phyloP scores from a whole-genome alignment of 2,329 filamentous ascomycete species.

The Geosmithia putterillii region DNA sequence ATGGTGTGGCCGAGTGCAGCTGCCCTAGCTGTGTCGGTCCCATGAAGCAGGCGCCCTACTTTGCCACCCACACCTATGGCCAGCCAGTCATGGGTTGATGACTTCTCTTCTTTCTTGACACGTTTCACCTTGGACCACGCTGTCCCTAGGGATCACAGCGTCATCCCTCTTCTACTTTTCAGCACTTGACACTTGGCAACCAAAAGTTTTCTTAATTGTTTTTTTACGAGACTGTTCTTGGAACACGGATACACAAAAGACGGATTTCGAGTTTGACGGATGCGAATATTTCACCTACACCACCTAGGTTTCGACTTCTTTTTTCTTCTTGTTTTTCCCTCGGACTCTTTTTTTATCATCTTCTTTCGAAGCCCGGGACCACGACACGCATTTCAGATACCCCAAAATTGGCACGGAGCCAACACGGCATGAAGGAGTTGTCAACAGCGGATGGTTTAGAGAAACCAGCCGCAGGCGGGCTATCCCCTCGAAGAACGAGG shows the following conservation, averaged over 20 bases:
- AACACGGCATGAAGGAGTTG: neutral
- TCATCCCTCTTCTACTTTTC: neutral
- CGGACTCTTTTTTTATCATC: slow-evolving; percentile 16
- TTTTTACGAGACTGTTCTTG: neutral
- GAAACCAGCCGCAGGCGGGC: neutral
- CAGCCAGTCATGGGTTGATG: slow-evolving; percentile 39
- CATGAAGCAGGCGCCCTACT: slow-evolving; percentile 34
- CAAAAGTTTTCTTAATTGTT: neutral
- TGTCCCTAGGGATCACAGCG: too few relatives aligned
- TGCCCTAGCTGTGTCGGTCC: slow-evolving; percentile 32
- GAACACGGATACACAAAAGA: slow-evolving; percentile 13
- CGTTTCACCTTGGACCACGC: neutral
- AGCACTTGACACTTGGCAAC: slow-evolving; percentile 6
- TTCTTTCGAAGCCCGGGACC: slow-evolving; percentile 13
- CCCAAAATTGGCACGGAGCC: slow-evolving; percentile 20
- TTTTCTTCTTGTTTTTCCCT: slow-evolving; percentile 9
- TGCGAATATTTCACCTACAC: slow-evolving; percentile 19
- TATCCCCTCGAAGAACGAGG: too few relatives aligned
- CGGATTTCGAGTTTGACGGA: slow-evolving; percentile 15
- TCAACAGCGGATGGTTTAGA: neutral
- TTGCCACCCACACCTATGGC: slow-evolving; percentile 33
- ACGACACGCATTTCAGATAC: slow-evolving; percentile 26
- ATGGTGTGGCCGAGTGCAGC: slow-evolving; percentile 34
- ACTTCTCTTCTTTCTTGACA: slow-evolving; percentile 9
- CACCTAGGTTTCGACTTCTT: slow-evolving; percentile 6